These are phyloP conservation scores for Quercus aquifolioides DNA, from an alignment of 306 rosid genomes.

Conservation along the genomic window DNA sequence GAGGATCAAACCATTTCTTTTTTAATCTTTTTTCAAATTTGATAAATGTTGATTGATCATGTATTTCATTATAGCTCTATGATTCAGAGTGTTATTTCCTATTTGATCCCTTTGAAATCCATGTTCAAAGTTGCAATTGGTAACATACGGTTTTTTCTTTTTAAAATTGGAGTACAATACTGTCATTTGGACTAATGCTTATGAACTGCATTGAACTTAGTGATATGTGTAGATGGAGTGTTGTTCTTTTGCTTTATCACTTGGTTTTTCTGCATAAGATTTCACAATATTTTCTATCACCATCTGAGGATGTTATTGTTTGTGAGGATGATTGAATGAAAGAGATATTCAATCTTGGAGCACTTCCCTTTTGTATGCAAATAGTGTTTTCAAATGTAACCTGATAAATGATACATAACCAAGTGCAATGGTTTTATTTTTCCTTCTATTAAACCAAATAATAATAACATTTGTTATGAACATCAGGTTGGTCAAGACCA, in stretches of 20 bases:
- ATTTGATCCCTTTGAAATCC: too few relatives aligned
- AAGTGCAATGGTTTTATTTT: not conserved
- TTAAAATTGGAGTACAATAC: not conserved
- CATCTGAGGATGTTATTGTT: not conserved
- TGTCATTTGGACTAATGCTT: not conserved
- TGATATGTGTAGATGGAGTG: not conserved
- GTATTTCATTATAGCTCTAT: too few relatives aligned
- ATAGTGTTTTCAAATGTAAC: not conserved
- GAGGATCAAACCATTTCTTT: too few relatives aligned
- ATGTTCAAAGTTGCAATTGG: too few relatives aligned
- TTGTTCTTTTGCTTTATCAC: too few relatives aligned
- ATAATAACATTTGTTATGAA: conserved; percentile 14
- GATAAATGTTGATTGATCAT: too few relatives aligned
- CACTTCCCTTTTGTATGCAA: not conserved
- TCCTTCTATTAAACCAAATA: not conserved
- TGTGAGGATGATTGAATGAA: not conserved
- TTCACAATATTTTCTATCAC: not conserved
- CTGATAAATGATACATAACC: not conserved
- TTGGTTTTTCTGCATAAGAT: too few relatives aligned
- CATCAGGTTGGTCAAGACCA: conserved; percentile 84
- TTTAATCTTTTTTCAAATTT: too few relatives aligned
- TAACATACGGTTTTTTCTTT: not conserved
- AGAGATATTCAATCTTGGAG: not conserved
- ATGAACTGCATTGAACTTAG: not conserved
- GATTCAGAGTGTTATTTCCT: too few relatives aligned